A percentile compares a stretch with the other conserved stretches of the same genome.
Conservation (phyloP, 305 asterid genomes). For the Fraxinus platypoda region DNA sequence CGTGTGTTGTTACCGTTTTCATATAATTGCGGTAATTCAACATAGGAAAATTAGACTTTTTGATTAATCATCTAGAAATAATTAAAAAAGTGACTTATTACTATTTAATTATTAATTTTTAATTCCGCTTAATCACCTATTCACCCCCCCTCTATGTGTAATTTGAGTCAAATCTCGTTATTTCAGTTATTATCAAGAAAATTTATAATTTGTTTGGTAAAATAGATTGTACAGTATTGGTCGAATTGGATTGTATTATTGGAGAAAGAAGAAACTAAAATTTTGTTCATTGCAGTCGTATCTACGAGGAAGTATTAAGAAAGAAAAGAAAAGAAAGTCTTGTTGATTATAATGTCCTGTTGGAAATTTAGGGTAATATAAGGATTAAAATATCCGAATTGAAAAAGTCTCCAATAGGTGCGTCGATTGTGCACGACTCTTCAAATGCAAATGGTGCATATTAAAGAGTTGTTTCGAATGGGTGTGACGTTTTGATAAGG, state of each 20-base stretch:
- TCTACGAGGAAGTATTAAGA: background rate
- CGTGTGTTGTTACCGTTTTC: no score
- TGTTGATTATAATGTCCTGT: background rate
- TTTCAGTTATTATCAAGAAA: background rate
- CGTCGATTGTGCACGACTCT: background rate
- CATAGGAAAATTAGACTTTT: no score
- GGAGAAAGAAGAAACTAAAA: background rate
- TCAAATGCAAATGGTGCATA: background rate
- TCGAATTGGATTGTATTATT: background rate
- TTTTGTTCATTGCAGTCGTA: background rate
- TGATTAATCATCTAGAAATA: no score
- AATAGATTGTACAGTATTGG: background rate
- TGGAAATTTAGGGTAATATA: no score
- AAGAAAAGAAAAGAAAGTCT: background rate
- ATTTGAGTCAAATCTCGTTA: no score
- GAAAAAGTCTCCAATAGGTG: no score
- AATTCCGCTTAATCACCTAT: no score
- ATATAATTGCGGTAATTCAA: no score
- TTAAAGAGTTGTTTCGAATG: background rate
- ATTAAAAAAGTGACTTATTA: no score
- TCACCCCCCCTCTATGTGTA: no score
- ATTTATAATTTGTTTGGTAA: slow-evolving; percentile 3
- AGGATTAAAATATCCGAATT: no score
- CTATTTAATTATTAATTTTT: no score
- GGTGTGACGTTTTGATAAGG: background rate